These are phyloP conservation scores for Backusella australiensis DNA, from an alignment of 192 early-diverging fungal species.

Conservation along the genomic window DNA sequence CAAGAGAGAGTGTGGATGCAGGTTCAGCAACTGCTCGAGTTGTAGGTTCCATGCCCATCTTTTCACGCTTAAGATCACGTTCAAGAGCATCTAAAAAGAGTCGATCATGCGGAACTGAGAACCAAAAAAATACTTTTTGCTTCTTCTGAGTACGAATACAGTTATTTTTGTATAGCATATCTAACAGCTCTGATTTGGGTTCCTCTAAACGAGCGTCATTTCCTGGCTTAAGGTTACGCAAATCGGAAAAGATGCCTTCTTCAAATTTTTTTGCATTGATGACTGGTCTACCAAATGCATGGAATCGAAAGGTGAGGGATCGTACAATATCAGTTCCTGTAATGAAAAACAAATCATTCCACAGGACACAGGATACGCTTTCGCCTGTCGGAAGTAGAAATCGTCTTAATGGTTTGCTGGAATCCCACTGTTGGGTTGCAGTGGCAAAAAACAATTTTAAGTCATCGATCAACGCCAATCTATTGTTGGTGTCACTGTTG, in stretches of 20 bases:
- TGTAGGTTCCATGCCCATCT: conserved; percentile 80
- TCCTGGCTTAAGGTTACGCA: conserved; percentile 93
- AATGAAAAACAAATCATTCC: conserved; percentile 92
- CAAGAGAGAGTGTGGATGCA: conserved; percentile 61
- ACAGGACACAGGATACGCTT: conserved; percentile 87
- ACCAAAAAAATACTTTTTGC: conserved; percentile 99
- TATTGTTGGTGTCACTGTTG: conserved; percentile 10
- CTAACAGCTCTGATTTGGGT: conserved; percentile 89
- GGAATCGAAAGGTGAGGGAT: conserved; percentile 86
- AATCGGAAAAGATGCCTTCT: conserved; percentile 96
- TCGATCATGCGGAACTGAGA: conserved; percentile 89
- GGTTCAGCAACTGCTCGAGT: conserved; percentile 71
- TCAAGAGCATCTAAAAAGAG: conserved; percentile 96
- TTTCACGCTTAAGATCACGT: conserved; percentile 93
- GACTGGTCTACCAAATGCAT: conserved; percentile 86
- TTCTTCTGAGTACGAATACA: conserved; percentile 99
- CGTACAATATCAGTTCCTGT: conserved; percentile 97
- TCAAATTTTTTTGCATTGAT: conserved; percentile 95
- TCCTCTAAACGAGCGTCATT: conserved; percentile 91
- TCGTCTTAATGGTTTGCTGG: conserved; percentile 53
- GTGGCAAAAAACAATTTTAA: conserved; percentile 63
- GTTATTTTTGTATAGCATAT: conserved; percentile 92
- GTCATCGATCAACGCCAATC: conserved; percentile 43
- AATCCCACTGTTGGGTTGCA: conserved; percentile 65
- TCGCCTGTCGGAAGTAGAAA: conserved; percentile 82